Evolutionary conservation across 495 filamentous ascomycete genomes (phyloP), one percentile per base, ranked within the genome.

Genomic region (Aspergillus affinis): DNA sequence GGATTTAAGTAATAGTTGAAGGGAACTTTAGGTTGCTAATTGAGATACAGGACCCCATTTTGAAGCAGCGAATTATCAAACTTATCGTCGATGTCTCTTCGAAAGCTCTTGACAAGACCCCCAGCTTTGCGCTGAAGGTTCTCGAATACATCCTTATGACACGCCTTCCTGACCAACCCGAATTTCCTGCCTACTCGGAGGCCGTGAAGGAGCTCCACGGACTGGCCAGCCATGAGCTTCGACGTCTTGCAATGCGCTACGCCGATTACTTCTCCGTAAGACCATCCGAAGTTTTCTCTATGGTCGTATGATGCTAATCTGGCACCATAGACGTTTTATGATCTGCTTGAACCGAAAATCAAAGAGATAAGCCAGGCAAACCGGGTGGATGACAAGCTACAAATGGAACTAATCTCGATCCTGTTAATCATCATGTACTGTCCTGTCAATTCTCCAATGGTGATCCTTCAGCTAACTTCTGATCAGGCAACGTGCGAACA

Each of bases 131-230:
- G 65, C 76, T 97, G 30, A 90, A 88, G 61, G 88, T 96, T 23
- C 82, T 98, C 10, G 91, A 96, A 66, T 89, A 96, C 67, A 91
- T 95, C 57, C 84, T 98, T 27, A 88, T 92, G 72, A 91, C 89
- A 27, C 84, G 86, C 64, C 86, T 90, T 23, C 79, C 81, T 6
- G 84, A 91, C 44, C 81, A 90, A 49, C 84, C 88, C 0, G 81
- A 84, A 26, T 85, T 86, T 64, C 81, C 82, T 23, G 76, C 82
- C 21, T 97, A 93, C 73, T 90, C 88, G 6, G 95, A 98, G 60
- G 91, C 94, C n/a, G 88, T 97, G 23, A 91, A 91, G 60, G 90
- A 93, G 54, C 81, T 98, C 3, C 91, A 96, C 69, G 82, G 78
- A 0, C 81, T 92, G 59, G 87, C 90, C 55, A 91, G 89, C 72